phyloP scores from a whole-genome alignment of 1,284 basidiomycete genomes.

The Fomitopsis betulina region DNA sequence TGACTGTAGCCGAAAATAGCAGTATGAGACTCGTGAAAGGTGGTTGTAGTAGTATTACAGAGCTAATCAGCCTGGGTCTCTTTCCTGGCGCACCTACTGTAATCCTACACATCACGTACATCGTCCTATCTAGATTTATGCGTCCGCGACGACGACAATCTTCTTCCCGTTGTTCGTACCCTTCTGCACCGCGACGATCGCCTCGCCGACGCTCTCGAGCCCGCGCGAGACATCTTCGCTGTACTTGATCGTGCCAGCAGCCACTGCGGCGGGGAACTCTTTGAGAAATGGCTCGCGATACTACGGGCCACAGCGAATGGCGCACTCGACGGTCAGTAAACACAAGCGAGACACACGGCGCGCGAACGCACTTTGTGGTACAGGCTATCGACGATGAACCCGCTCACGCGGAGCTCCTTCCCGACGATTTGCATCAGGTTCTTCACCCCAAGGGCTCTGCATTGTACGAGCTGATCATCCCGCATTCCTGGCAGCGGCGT shows the following conservation, averaged over 20 bases:
- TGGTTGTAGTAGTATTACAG: too few species aligned
- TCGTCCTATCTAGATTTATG: too few species aligned
- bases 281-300: constrained; percentile 43
- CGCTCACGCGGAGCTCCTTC: constrained; percentile 50
- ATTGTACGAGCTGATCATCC: constrained; percentile 30
- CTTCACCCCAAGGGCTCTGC: constrained; percentile 21
- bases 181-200: constrained; percentile 46
- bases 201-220: constrained; percentile 49
- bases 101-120: too few species aligned
- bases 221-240: constrained; percentile 48
- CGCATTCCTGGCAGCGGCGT: constrained; percentile 24
- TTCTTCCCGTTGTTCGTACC: constrained; percentile 61
- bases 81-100: too few species aligned
- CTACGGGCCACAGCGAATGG: too few species aligned
- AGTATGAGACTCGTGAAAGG: too few species aligned
- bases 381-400: constrained; percentile 53
- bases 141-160: constrained; percentile 44
- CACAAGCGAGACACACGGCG: not conserved
- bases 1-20: too few species aligned
- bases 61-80: too few species aligned
- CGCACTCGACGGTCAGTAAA: too few species aligned
- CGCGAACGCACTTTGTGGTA: constrained; percentile 13
- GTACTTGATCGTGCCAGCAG: constrained; percentile 56
- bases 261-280: constrained; percentile 46
- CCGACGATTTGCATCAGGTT: constrained; percentile 36